Base-by-base conservation (phyloP, 2,329 filamentous ascomycete species). In the Cladosporium colombiae region DNA sequence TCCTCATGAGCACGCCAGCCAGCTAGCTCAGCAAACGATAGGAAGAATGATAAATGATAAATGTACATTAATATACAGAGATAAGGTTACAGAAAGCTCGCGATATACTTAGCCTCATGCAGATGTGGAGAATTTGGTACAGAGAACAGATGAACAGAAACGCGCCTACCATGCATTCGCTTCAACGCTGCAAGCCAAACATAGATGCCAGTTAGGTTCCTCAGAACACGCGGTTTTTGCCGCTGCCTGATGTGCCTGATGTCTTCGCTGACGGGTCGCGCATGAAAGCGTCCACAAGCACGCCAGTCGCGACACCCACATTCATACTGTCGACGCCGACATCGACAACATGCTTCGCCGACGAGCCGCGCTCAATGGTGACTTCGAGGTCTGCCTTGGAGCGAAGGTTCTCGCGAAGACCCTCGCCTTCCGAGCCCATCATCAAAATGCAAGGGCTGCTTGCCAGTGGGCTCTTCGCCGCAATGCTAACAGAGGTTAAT, bases 251-350 rank as follows among this genome's bases (percentile, higher is more conserved):
- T 5, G 60, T 33, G 18, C 23, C 61, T 21, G 4, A 23, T 8
- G 14, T 55, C 6, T 55, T 56, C 11, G 31, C 2, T 10, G 31
- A 52, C 11, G 61, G 50, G 18, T 63, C 14, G 16, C 72, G 65
- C 66, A 75, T 60, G 73, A 95, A 92, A 0, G 89, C 82, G 69
- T 89, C 85, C 68, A 89, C 89, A 60, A 98, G 79, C 58, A 98
- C 80, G 0, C 88, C 92, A 7, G 91, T 88, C 1, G 95, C 94
- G 23, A 96, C 93, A 74, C 91, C 92, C 46, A 98, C 95, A 75
- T 99, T 98, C 76, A 99, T 80, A 77, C 93, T 97, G 78, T 98
- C 94, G 2, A 99, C 88, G 1, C 84, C 75, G 70, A 88, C 76
- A 73, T 85, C 75, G 73, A 81, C 68, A 74, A 53, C 65, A 16